Conservation (phyloP, 129 eudicot species). For the Flaveria linearis region DNA sequence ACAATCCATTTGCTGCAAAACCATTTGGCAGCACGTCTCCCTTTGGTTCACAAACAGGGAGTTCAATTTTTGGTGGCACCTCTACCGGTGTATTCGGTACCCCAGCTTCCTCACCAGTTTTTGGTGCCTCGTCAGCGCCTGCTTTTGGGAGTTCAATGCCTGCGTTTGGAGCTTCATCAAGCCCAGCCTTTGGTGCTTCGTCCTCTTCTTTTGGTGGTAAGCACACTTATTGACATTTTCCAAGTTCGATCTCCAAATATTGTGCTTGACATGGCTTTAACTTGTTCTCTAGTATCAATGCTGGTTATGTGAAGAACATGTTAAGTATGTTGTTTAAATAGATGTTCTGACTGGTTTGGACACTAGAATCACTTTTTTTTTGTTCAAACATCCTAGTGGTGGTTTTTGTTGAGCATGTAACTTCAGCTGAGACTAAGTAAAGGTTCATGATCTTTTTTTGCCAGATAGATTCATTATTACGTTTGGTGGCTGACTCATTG, state of each 20-base stretch:
- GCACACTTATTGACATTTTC: slow-evolving; percentile 15
- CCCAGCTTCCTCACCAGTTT: slow-evolving; percentile 72
- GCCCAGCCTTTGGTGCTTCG: slow-evolving; percentile 70
- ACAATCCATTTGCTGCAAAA: slow-evolving; percentile 85
- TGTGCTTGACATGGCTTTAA: slow-evolving; percentile 5
- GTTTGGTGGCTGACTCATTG: not conserved
- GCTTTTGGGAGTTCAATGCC: slow-evolving; percentile 77
- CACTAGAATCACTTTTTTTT: not conserved
- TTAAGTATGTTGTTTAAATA: slow-evolving; percentile 1
- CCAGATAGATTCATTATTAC: not conserved
- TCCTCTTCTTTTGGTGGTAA: slow-evolving; percentile 74
- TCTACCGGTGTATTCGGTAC: slow-evolving; percentile 92
- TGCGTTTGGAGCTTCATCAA: slow-evolving; percentile 68
- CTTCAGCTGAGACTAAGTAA: not conserved
- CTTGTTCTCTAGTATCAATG: slow-evolving; percentile 10
- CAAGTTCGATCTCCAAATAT: not conserved
- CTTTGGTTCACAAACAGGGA: slow-evolving; percentile 88
- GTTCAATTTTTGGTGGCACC: slow-evolving; percentile 83
- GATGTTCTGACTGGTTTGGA: slow-evolving; percentile 5
- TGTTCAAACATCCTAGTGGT: slow-evolving; percentile 1
- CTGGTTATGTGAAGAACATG: slow-evolving; percentile 8
- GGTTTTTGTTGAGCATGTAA: slow-evolving; percentile 3
- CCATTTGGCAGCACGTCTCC: slow-evolving; percentile 85
- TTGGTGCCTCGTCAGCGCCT: slow-evolving; percentile 85
- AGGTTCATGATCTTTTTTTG: slow-evolving; percentile 4